Conservation (phyloP, 352 stramenopile species). For the Pythium rishiriense region DNA sequence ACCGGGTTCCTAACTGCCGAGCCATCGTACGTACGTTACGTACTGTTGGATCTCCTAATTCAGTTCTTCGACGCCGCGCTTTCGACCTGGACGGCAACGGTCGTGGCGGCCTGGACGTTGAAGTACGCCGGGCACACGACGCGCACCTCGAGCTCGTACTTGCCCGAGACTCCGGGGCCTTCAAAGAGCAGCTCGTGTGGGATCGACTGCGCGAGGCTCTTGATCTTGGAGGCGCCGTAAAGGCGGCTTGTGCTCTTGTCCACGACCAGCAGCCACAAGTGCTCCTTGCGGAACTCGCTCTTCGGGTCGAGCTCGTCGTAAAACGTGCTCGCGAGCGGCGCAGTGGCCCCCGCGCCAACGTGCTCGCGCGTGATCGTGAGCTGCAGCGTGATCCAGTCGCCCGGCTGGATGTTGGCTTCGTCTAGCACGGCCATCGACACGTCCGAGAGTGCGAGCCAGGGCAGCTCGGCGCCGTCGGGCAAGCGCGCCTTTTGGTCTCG, state of each 20-base stretch:
- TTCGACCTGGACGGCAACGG: conserved; percentile 47
- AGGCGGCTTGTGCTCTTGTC: conserved; percentile 60
- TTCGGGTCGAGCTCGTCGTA: conserved; percentile 71
- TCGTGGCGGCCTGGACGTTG: conserved; percentile 44
- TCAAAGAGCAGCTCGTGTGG: conserved; percentile 60
- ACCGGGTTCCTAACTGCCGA: neutral
- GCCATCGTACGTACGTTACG: neutral
- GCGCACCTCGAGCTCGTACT: conserved; percentile 79
- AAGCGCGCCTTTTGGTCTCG: conserved; percentile 58
- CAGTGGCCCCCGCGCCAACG: conserved; percentile 36
- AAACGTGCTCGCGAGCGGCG: conserved; percentile 60
- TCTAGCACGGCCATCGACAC: conserved; percentile 60
- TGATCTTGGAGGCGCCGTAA: conserved; percentile 68
- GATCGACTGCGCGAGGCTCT: conserved; percentile 55
- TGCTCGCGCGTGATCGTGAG: conserved; percentile 55
- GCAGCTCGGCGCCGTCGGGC: conserved; percentile 32
- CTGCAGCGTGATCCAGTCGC: conserved; percentile 79
- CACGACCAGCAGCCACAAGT: conserved; percentile 69
- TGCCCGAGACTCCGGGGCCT: conserved; percentile 59
- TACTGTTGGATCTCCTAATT: neutral
- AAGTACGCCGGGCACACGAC: conserved; percentile 67
- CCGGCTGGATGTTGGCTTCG: conserved; percentile 65
- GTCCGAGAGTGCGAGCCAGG: conserved; percentile 32
- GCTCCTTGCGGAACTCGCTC: conserved; percentile 72
- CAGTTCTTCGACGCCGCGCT: conserved; percentile 23